Percentiles rank a stretch among this genome's conserved stretches.
Conservation (phyloP, 2,329 filamentous ascomycete species). For the Ophiostoma quercus region DNA sequence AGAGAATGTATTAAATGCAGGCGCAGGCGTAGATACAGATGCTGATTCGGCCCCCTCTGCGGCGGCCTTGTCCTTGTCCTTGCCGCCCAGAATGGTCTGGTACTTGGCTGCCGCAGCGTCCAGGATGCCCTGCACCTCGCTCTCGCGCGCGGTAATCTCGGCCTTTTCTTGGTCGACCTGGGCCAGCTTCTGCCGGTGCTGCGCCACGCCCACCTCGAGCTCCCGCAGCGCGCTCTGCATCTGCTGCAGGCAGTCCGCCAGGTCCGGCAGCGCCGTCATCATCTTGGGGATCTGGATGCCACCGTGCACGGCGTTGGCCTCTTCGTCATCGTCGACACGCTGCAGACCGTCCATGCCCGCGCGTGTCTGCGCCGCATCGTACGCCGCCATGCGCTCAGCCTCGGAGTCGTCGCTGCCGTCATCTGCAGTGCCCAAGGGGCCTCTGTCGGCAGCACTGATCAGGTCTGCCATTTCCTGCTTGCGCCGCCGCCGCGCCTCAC, state of each 20-base stretch:
- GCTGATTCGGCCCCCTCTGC: neutral
- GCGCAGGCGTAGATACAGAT: slow-evolving; percentile 20
- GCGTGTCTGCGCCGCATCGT: slow-evolving; percentile 79
- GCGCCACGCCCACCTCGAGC: slow-evolving; percentile 59
- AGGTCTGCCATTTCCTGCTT: slow-evolving; percentile 76
- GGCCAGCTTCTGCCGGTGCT: slow-evolving; percentile 59
- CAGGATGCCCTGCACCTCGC: slow-evolving; percentile 72
- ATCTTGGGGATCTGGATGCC: slow-evolving; percentile 54
- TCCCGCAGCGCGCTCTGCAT: slow-evolving; percentile 56
- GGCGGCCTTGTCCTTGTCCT: too few species aligned
- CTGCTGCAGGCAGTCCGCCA: slow-evolving; percentile 61
- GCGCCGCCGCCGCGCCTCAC: slow-evolving; percentile 59
- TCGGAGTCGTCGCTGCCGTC: slow-evolving; percentile 57
- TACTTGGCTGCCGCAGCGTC: slow-evolving; percentile 71
- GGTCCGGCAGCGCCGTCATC: slow-evolving; percentile 70
- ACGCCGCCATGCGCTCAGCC: slow-evolving; percentile 69
- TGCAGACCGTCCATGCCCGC: slow-evolving; percentile 75
- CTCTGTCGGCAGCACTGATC: slow-evolving; percentile 53
- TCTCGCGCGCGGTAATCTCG: slow-evolving; percentile 63
- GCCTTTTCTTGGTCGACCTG: slow-evolving; percentile 63
- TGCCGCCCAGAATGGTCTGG: slow-evolving; percentile 41
- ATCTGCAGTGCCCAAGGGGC: slow-evolving; percentile 51
- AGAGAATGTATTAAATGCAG: neutral
- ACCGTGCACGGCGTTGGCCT: slow-evolving; percentile 30
- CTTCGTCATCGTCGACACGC: slow-evolving; percentile 36